Conservation (phyloP, 306 rosid species). For the Chamaecrista fasciculata region DNA sequence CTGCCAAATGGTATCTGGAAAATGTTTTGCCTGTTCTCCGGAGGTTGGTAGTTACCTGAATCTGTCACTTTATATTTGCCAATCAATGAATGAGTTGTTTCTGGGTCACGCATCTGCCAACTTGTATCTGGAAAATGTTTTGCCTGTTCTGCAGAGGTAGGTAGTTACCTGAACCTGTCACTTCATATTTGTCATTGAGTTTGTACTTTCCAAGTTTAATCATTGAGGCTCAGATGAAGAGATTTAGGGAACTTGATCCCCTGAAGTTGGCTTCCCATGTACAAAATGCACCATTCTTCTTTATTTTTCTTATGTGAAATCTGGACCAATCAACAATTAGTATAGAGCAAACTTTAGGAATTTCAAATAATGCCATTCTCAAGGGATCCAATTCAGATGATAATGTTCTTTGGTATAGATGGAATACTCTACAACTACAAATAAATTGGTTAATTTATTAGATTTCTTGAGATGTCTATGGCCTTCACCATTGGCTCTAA, state of each 20-base stretch:
- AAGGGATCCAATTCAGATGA: too few species aligned
- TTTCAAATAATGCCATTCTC: too few species aligned
- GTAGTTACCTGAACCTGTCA: slow-evolving; percentile 40
- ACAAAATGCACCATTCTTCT: too few species aligned
- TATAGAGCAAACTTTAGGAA: too few species aligned
- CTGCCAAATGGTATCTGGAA: slow-evolving; percentile 88
- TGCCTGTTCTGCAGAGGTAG: slow-evolving; percentile 79
- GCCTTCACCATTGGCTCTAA: neutral
- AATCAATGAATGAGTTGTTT: slow-evolving; percentile 12
- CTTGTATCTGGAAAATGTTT: slow-evolving; percentile 86
- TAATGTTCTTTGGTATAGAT: neutral
- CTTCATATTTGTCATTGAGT: slow-evolving; percentile 18
- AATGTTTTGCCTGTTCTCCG: slow-evolving; percentile 78
- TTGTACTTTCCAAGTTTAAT: neutral
- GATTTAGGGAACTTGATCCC: neutral
- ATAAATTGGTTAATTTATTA: neutral
- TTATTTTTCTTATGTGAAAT: too few species aligned
- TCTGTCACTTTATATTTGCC: slow-evolving; percentile 32
- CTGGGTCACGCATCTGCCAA: slow-evolving; percentile 65
- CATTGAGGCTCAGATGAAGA: neutral
- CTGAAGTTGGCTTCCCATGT: too few species aligned
- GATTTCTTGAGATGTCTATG: neutral
- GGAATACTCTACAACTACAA: neutral
- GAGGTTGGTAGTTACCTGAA: slow-evolving; percentile 63
- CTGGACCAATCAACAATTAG: too few species aligned